These are phyloP conservation scores for Salix viminalis DNA, from an alignment of 345 rosid species.

Conservation along the genomic window DNA sequence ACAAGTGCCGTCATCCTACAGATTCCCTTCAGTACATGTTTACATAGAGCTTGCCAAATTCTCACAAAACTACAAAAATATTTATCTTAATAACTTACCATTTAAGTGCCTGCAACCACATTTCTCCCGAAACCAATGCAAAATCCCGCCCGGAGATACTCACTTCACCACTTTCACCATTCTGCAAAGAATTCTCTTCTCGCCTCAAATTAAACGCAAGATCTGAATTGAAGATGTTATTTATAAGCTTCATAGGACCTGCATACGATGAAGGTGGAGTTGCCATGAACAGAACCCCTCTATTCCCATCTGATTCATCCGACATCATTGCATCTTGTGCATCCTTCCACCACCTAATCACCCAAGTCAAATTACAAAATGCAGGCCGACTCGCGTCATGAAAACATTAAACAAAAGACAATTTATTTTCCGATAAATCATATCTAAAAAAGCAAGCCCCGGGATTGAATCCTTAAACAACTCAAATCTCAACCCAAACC, in stretches of 20 bases:
- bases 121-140: slow-evolving; percentile 89
- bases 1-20: neutral
- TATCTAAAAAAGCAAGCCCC: too few relatives aligned
- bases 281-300: slow-evolving; percentile 66
- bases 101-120: slow-evolving; percentile 93
- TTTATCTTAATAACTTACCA: slow-evolving; percentile 41
- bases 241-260: slow-evolving; percentile 91
- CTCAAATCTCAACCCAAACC: too few relatives aligned
- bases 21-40: neutral
- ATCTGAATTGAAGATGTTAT: slow-evolving; percentile 80
- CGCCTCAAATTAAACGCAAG: slow-evolving; percentile 68
- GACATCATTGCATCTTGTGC: slow-evolving; percentile 46
- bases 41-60: neutral
- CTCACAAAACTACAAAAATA: neutral
- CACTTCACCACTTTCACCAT: slow-evolving; percentile 61
- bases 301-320: slow-evolving; percentile 45
- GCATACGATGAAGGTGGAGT: slow-evolving; percentile 57
- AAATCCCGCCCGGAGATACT: slow-evolving; percentile 82
- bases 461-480: too few relatives aligned
- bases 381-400: neutral
- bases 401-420: neutral
- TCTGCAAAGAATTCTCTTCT: slow-evolving; percentile 52
- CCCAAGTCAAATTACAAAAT: slow-evolving; percentile 7
- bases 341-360: slow-evolving; percentile 92
- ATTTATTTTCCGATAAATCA: too few relatives aligned